These are phyloP conservation scores for Lachnellula cervina DNA, from an alignment of 2,329 filamentous ascomycete genomes.

Conservation along the genomic window DNA sequence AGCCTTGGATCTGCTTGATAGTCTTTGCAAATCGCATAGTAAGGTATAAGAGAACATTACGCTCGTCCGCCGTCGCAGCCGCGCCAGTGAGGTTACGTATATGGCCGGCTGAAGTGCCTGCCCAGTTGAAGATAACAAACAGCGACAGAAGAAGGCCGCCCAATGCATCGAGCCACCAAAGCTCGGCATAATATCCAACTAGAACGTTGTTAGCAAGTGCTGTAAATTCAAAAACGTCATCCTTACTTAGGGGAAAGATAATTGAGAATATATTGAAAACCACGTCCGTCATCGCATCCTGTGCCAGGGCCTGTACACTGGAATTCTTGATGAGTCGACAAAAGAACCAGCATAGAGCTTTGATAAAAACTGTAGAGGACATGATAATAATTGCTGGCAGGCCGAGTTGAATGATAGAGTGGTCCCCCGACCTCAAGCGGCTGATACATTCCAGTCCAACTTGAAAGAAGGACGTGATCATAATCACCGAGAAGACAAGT, in stretches of 20 bases:
- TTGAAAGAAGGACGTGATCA: slow-evolving; percentile 59
- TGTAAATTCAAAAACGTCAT: background rate
- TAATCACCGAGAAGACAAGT: slow-evolving; percentile 58
- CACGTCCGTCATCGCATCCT: slow-evolving; percentile 61
- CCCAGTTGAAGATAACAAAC: slow-evolving; percentile 67
- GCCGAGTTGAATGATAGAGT: slow-evolving; percentile 45
- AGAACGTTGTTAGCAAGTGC: background rate
- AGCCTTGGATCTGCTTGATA: slow-evolving; percentile 48
- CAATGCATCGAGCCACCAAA: slow-evolving; percentile 64
- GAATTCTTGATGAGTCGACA: slow-evolving; percentile 58
- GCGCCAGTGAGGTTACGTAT: slow-evolving; percentile 55
- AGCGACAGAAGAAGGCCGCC: slow-evolving; percentile 59
- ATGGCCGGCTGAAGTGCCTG: slow-evolving; percentile 55
- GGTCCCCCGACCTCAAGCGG: slow-evolving; percentile 47
- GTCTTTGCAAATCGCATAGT: slow-evolving; percentile 52
- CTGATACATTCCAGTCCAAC: slow-evolving; percentile 56
- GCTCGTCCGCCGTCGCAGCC: slow-evolving; percentile 45
- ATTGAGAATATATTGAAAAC: slow-evolving; percentile 61
- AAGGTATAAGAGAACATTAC: slow-evolving; percentile 55
- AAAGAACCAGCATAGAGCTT: slow-evolving; percentile 56
- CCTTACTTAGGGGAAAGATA: slow-evolving; percentile 48
- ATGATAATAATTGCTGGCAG: slow-evolving; percentile 52
- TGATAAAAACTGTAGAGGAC: slow-evolving; percentile 52
- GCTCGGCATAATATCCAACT: slow-evolving; percentile 51
- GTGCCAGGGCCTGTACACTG: slow-evolving; percentile 57